Evolutionary conservation across 2,329 filamentous ascomycete species (phyloP).

Genomic region (Arthrobotrys musiformis): DNA sequence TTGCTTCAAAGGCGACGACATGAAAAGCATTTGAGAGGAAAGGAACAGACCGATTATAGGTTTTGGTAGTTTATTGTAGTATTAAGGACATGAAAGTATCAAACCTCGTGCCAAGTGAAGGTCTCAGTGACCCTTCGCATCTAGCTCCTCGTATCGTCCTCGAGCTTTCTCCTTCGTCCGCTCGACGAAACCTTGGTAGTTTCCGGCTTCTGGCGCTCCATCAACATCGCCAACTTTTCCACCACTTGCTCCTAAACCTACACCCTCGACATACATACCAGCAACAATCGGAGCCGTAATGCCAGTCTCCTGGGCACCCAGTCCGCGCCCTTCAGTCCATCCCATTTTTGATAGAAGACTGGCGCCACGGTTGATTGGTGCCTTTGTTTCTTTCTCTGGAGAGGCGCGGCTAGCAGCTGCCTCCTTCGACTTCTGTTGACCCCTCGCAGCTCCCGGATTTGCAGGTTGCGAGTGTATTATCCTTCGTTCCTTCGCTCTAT

Average conservation of each 20-base stretch:
- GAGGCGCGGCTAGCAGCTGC: constrained; percentile 56
- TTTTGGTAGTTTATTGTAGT: neutral
- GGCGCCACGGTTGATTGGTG: constrained; percentile 64
- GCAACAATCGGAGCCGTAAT: constrained; percentile 73
- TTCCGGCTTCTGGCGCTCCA: constrained; percentile 70
- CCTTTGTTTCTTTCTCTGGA: constrained; percentile 67
- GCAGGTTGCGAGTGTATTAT: constrained; percentile 72
- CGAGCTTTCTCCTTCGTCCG: constrained; percentile 74
- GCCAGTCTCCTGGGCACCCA: constrained; percentile 73
- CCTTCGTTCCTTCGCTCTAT: constrained; percentile 75
- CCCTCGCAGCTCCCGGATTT: constrained; percentile 64
- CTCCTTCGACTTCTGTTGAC: constrained; percentile 61
- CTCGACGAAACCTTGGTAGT: constrained; percentile 72
- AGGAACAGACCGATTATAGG: neutral
- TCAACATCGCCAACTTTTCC: constrained; percentile 77
- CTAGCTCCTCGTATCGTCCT: constrained; percentile 72
- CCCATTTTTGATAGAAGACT: constrained; percentile 78
- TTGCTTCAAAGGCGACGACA: neutral
- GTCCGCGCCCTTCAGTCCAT: constrained; percentile 73
- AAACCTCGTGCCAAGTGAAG: neutral
- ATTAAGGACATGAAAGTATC: neutral
- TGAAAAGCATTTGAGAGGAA: neutral
- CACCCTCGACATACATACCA: constrained; percentile 74
- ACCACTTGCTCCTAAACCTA: constrained; percentile 76
- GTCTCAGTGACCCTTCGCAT: constrained; percentile 38